Evolutionary conservation across 2,329 filamentous ascomycete genomes (phyloP), one percentile per base, ranked within the genome.

Genomic region (Ophiocordyceps sinensis): DNA sequence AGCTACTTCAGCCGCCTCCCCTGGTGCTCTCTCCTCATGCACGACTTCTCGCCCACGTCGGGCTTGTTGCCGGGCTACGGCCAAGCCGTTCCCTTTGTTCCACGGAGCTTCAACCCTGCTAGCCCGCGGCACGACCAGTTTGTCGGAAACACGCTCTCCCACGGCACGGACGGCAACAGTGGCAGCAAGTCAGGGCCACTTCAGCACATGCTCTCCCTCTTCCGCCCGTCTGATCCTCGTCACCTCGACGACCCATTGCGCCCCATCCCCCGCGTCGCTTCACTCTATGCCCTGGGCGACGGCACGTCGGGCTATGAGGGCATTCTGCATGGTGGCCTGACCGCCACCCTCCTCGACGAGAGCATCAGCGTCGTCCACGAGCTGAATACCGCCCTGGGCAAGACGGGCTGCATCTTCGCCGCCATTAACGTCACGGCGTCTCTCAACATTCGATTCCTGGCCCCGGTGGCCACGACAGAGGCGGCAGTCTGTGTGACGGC

Each of bases 271-370:
- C 38, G 38, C 30, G 38, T 39, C 14, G 28, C 28, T n/a, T n/a
- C 38, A 15, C 28, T 39, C 23, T 39, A 30, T 31, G 38, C 28
- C 14, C n/a, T 39, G 7, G 38, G 38, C 11, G 15, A n/a, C 3
- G 28, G 38, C 38, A 31, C 38, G 14, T 30, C 38, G 5, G 38
- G 38, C 5, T 26, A 31, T 26, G 30, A 39, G 19, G 38, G 38
- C 28, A 39, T 39, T 34, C n/a, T 39, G 8, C 38, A 39, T 23
- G 38, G 38, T 28, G 38, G 38, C 15, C 38, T 39, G n/a, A 39
- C 19, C 29, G 38, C 38, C 15, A 39, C 38, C 13, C 17, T 39
- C 7, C 38, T 39, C n/a, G 38, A 39, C 15, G 38, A 39, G 19
- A 39, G 38, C 30, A 9, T 39, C 28, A 15, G 23, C 28, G 29